Evolutionary conservation across 2,329 filamentous ascomycete species (phyloP).

Genomic region (Botrytis medusae): DNA sequence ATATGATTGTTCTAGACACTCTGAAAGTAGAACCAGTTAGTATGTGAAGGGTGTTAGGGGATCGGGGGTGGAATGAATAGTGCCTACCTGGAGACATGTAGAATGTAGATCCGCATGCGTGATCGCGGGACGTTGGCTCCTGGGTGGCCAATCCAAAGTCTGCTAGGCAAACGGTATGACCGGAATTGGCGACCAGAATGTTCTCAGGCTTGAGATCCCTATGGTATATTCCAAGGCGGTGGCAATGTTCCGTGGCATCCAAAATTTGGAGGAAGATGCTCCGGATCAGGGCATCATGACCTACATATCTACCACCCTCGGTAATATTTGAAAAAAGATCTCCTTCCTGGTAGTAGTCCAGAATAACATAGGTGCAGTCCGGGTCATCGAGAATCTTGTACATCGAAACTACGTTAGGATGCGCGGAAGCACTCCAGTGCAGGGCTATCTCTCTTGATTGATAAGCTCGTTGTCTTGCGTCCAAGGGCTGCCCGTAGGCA

Average conservation of each 20-base stretch:
- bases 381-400: constrained; percentile 87
- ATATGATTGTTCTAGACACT: constrained; percentile 81
- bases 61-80: constrained; percentile 7
- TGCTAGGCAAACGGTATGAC: constrained; percentile 88
- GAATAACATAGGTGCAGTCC: constrained; percentile 92
- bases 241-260: constrained; percentile 95
- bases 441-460: constrained; percentile 91
- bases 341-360: constrained; percentile 96
- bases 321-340: constrained; percentile 98
- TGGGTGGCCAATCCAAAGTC: constrained; percentile 95
- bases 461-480: constrained; percentile 82
- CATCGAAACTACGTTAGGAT: constrained; percentile 91
- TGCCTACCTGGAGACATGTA: constrained; percentile 98
- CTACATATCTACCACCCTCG: constrained; percentile 87
- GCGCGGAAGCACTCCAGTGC: constrained; percentile 83
- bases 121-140: constrained; percentile 82
- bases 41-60: constrained; percentile 20
- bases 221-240: constrained; percentile 91
- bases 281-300: constrained; percentile 85
- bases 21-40: constrained; percentile 49
- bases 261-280: constrained; percentile 90
- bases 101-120: constrained; percentile 96
- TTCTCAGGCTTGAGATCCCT: constrained; percentile 98
- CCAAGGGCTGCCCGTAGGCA: constrained; percentile 66
- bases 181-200: constrained; percentile 85